Conservation (phyloP, 257 asterid genomes). For the Ophiorrhiza pumila region DNA sequence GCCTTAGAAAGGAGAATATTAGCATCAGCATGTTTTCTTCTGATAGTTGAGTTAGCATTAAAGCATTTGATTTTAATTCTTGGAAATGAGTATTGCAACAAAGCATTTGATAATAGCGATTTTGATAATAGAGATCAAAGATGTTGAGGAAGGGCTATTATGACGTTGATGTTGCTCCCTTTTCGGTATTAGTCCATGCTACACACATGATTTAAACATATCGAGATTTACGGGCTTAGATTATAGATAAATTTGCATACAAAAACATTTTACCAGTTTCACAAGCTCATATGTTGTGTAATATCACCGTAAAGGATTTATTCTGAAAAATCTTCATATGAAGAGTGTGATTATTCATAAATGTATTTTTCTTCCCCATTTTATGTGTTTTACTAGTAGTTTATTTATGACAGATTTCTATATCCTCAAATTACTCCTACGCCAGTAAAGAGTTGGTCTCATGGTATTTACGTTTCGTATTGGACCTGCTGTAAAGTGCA, state of each 20-base stretch:
- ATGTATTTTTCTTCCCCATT: background rate
- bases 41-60: background rate
- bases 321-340: background rate
- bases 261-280: background rate
- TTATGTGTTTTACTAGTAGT: background rate
- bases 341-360: background rate
- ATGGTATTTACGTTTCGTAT: background rate
- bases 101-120: background rate
- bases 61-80: slow-evolving; percentile 1
- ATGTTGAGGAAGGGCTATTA: background rate
- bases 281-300: background rate
- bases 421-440: background rate
- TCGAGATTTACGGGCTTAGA: background rate
- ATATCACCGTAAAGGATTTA: background rate
- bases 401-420: background rate
- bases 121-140: background rate
- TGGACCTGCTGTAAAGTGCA: background rate
- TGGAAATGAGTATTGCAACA: background rate
- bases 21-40: background rate
- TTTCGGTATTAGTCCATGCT: background rate
- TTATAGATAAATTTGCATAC: background rate
- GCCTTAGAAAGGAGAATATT: background rate
- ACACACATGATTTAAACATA: background rate
- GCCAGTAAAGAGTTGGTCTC: background rate
- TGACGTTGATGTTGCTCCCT: background rate